Base-by-base conservation (phyloP, 2,329 filamentous ascomycete genomes). In the Fusarium bulbicola region DNA sequence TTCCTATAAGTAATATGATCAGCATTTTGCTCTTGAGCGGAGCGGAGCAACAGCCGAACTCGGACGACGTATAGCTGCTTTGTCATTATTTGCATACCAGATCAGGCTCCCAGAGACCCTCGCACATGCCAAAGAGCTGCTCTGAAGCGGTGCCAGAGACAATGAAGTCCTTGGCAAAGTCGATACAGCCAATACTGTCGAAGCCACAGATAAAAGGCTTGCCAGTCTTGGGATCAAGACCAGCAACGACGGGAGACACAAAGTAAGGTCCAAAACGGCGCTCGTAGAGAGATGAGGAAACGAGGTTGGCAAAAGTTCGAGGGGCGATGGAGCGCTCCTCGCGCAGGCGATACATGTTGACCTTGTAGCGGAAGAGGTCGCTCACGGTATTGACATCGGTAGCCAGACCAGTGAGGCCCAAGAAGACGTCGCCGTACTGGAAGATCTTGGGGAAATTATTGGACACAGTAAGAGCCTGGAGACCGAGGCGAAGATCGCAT, bases 361-460 rank as follows among this genome's bases (percentile, higher is more conserved):
- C 94, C 89, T 99, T 99, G 91, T 97, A 98, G 81, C 96, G 95
- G 90, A 99, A 97, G 77, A 98, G 92, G 85, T 99, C 95, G 79
- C 92, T 93, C 77, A 99, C 95, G 77, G 95, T 98, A 74, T 90
- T 90, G 74, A 99, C 95, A 83, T 99, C 96, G 78, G 96, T 99
- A 70, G 96, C 96, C 58, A 99, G 93, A 63, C 96, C 96, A 9
- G 96, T 98, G 70, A 99, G 91, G 63, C 96, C 96, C 40, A 99
- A 93, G 85, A 97, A 98, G 79, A 96, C 94, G 69, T 95, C 94
- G 80, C 94, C 95, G 89, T 97, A 98, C 84, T 92, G 91, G 91
- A 98, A 98, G 88, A 99, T 94, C 89, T 99, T 99, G 87, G 96
- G 96, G 89, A 98, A 98, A 92, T 98, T 96, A 92, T 99, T 99